Evolutionary conservation across 176 grass and related monocot species (phyloP).

Genomic region (Lolium multiflorum): DNA sequence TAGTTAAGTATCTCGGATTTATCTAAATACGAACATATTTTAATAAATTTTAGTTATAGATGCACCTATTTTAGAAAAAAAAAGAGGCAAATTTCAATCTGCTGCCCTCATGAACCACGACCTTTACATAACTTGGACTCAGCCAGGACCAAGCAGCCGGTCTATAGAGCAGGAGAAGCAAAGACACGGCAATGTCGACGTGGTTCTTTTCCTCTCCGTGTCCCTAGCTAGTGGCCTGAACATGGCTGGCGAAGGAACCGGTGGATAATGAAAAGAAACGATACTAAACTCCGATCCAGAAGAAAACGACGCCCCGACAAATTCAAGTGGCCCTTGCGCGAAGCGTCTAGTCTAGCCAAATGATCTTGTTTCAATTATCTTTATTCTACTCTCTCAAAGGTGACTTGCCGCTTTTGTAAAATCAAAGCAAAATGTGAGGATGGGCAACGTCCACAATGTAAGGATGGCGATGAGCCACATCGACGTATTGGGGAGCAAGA

Average conservation of each 20-base stretch:
- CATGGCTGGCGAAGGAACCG: background rate
- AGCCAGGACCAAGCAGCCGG: no score
- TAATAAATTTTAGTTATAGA: no score
- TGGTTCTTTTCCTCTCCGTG: background rate
- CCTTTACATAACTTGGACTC: background rate
- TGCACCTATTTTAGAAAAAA: no score
- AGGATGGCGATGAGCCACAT: background rate
- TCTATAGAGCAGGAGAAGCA: no score
- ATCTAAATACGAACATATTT: no score
- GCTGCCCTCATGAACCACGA: background rate
- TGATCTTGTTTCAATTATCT: background rate
- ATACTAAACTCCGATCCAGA: background rate
- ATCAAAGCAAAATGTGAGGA: background rate
- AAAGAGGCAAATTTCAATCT: background rate
- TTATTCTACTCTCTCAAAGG: no score
- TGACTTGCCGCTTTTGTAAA: background rate
- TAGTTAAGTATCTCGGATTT: no score
- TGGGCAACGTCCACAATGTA: background rate
- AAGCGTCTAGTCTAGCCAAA: no score
- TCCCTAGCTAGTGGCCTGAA: no score
- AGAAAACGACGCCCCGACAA: background rate
- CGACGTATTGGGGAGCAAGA: background rate
- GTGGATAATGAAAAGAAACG: background rate
- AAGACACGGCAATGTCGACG: background rate
- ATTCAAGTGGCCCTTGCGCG: background rate